phyloP scores from a whole-genome alignment of 768 basidiomycete genomes.

The Austroboletus festivus region DNA sequence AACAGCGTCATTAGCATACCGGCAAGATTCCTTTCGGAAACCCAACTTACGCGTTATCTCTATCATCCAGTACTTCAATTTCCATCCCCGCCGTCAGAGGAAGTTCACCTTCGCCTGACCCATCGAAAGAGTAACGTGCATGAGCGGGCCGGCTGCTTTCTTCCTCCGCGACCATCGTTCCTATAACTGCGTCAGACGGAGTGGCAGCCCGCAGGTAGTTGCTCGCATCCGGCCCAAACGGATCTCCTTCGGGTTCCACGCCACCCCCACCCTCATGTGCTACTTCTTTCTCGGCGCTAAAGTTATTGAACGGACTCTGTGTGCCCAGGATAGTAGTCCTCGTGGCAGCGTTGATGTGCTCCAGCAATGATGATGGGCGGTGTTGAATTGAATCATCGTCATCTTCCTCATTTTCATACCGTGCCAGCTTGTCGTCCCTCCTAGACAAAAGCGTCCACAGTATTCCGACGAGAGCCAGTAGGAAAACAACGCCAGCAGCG shows the following conservation, averaged over 20 bases:
- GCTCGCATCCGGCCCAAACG: constrained; percentile 70
- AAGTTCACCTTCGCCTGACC: constrained; percentile 74
- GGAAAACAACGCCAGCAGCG: constrained; percentile 88
- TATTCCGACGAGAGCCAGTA: constrained; percentile 80
- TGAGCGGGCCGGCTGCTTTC: constrained; percentile 72
- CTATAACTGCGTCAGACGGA: constrained; percentile 66
- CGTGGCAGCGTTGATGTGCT: constrained; percentile 89
- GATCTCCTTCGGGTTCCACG: constrained; percentile 40
- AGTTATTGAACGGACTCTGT: constrained; percentile 34
- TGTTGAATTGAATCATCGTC: constrained; percentile 77
- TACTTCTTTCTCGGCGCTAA: constrained; percentile 50
- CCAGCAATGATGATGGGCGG: constrained; percentile 82
- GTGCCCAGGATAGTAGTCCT: constrained; percentile 75
- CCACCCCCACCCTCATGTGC: constrained; percentile 34
- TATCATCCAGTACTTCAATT: constrained; percentile 75
- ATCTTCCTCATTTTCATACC: constrained; percentile 65
- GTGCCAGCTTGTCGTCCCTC: constrained; percentile 67
- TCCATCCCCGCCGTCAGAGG: constrained; percentile 65
- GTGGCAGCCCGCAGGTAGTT: constrained; percentile 80
- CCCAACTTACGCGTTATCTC: constrained; percentile 67
- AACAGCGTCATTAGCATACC: constrained; percentile 1
- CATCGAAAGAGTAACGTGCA: constrained; percentile 82
- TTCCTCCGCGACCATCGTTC: constrained; percentile 55
- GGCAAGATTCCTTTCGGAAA: background rate
- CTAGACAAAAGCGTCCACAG: constrained; percentile 87